Percentiles rank a stretch among this genome's conserved stretches.
These are phyloP conservation scores for Blastobotrys chiropterorum DNA, from an alignment of 805 yeast species.

Conservation along the genomic window DNA sequence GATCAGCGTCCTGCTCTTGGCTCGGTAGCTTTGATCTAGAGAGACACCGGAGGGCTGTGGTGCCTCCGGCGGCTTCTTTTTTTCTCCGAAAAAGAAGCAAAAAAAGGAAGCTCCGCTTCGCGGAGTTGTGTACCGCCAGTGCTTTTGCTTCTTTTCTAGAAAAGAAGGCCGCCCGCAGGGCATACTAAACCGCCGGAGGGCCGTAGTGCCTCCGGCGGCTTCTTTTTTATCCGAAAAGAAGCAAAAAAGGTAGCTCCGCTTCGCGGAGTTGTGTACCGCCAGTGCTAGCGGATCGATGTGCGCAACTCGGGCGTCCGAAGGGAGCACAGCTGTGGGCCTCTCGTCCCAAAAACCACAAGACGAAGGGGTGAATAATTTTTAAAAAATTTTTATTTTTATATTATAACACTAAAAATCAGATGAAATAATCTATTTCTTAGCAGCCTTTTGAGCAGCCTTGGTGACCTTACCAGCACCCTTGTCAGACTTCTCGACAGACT, in stretches of 20 bases:
- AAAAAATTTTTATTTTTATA: background rate
- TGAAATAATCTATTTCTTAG: conserved; percentile 50
- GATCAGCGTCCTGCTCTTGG: too few species aligned
- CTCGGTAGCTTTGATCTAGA: too few species aligned
- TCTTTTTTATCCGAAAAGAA: background rate
- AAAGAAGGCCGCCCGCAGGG: too few species aligned
- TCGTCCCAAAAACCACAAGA: too few species aligned
- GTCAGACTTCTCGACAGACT: conserved; percentile 84
- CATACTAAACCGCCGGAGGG: too few species aligned
- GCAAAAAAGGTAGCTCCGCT: background rate
- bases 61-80: background rate
- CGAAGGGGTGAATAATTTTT: background rate
- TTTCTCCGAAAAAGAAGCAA: background rate
- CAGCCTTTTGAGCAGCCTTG: conserved; percentile 89
- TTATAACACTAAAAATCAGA: conserved; percentile 1
- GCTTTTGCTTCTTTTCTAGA: background rate
- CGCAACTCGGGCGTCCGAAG: too few species aligned
- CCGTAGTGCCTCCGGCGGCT: too few species aligned
- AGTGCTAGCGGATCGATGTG: too few species aligned
- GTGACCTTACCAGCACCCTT: conserved; percentile 86
- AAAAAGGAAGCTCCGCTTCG: background rate
- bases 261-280: too few species aligned
- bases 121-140: background rate
- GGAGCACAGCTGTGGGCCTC: too few species aligned
- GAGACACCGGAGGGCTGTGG: too few species aligned